Evolutionary conservation across 495 filamentous ascomycete species (phyloP), one percentile per base, ranked within the genome.

Genomic region (Penicillium tannophilum): DNA sequence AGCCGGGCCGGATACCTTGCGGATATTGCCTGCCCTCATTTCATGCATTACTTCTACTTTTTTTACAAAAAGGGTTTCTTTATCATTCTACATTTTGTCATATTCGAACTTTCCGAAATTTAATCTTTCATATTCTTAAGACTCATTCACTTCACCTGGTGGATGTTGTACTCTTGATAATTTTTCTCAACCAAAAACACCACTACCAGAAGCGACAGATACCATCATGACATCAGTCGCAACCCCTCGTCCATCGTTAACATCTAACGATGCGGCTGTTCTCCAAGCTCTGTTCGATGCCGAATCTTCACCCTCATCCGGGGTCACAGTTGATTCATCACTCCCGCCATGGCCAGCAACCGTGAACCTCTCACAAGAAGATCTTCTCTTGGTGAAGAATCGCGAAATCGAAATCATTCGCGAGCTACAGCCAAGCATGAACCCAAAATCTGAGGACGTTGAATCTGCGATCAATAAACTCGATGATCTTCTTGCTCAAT

Each of bases 211-310:
- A 17, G 6, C 46, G 46, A 26, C 20, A 46, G 16, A 46, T 46
- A 46, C 8, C 19, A 31, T 31, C 19, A 70, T 71, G 66, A 55
- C 66, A 49, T 73, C 63, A 28, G 82, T 86, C 79, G 63, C 77
- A 23, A 62, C 77, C 39, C 61, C 69, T 23, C 66, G 65, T 55
- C 79, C 69, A 67, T 77, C 35, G 47, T 84, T 96, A 28, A 88
- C 86, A 54, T 71, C 72, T 26, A 88, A 88, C 65, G 91, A 95
- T 72, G 71, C 85, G 58, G 80, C 84, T 35, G 84, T 93, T 59
- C 84, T 94, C 43, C 77, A 86, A 63, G 88, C 89, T 53, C 87
- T 96, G 70, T 91, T 89, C 65, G 90, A 94, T 61, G 87, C 89
- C 12, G 91, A 93, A 67, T 81, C 85, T 31, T 83, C 87, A 20